Evolutionary conservation across 140 eudicot genomes (phyloP).

Genomic region (Bidens hawaiensis): DNA sequence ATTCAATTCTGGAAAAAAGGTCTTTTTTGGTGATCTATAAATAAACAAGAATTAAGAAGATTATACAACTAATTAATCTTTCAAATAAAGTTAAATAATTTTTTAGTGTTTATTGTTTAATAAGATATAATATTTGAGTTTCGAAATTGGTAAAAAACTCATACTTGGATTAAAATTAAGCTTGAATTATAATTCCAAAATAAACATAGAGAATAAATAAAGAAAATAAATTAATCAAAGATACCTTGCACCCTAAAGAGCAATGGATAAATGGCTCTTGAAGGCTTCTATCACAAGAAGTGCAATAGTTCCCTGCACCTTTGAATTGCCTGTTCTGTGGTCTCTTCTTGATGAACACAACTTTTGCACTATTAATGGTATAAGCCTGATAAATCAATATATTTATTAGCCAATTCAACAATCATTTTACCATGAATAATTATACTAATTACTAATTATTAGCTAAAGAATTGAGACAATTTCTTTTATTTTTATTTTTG

Average conservation of each 20-base stretch:
- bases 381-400: constrained; percentile 48
- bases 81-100: neutral
- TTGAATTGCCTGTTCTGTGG: constrained; percentile 88
- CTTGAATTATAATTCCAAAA: neutral
- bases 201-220: neutral
- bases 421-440: constrained; percentile 14
- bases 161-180: neutral
- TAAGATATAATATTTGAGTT: constrained; percentile 2
- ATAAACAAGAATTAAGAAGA: neutral
- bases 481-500: neutral
- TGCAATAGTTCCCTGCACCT: constrained; percentile 84
- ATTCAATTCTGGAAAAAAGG: neutral
- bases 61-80: neutral
- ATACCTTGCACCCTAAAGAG: constrained; percentile 98
- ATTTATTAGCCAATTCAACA: constrained; percentile 10
- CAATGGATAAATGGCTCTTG: constrained; percentile 97
- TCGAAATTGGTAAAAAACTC: neutral
- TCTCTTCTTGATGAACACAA: constrained; percentile 86
- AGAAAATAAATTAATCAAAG: neutral
- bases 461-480: neutral
- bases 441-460: constrained; percentile 14
- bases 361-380: constrained; percentile 87
- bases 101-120: neutral
- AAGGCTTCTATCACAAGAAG: constrained; percentile 82
- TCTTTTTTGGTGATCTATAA: neutral